Conservation (phyloP, 2,329 filamentous ascomycete species). For the Cordyceps cateniannulata region DNA sequence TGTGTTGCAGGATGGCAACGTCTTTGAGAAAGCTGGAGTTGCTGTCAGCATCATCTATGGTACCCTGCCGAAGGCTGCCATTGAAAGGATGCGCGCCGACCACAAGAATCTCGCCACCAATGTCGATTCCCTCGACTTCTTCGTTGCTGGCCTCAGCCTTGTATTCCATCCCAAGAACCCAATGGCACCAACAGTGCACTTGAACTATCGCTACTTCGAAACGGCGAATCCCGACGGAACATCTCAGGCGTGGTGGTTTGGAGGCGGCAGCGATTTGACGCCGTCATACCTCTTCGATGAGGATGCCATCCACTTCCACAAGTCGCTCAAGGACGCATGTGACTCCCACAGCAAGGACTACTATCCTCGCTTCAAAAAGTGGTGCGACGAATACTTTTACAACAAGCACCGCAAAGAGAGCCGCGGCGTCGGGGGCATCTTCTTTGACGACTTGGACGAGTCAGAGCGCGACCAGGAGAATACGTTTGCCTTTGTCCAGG, state of each 20-base stretch:
- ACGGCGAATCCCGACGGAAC: conserved; percentile 78
- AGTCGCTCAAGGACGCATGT: conserved; percentile 84
- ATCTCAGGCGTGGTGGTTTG: conserved; percentile 94
- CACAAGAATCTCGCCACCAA: conserved; percentile 81
- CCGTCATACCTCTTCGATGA: conserved; percentile 94
- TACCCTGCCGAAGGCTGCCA: conserved; percentile 76
- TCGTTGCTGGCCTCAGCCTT: conserved; percentile 86
- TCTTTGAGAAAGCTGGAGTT: conserved; percentile 96
- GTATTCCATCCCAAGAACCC: conserved; percentile 92
- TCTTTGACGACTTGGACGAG: conserved; percentile 95
- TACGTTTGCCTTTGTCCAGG: conserved; percentile 82
- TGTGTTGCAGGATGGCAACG: conserved; percentile 90
- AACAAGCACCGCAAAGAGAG: conserved; percentile 85
- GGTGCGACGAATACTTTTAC: conserved; percentile 97
- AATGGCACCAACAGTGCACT: conserved; percentile 93
- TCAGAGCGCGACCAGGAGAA: conserved; percentile 81
- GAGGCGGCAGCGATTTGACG: conserved; percentile 89
- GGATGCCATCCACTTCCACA: conserved; percentile 95
- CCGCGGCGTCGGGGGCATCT: conserved; percentile 89
- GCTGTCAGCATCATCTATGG: conserved; percentile 95
- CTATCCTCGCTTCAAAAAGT: conserved; percentile 92
- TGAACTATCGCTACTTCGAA: conserved; percentile 99
- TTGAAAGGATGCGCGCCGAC: conserved; percentile 88
- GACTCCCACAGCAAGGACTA: conserved; percentile 89
- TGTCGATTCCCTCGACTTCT: conserved; percentile 85